Evolutionary conservation across 176 grass and related monocot species (phyloP).

Genomic region (Musa troglodytarum): DNA sequence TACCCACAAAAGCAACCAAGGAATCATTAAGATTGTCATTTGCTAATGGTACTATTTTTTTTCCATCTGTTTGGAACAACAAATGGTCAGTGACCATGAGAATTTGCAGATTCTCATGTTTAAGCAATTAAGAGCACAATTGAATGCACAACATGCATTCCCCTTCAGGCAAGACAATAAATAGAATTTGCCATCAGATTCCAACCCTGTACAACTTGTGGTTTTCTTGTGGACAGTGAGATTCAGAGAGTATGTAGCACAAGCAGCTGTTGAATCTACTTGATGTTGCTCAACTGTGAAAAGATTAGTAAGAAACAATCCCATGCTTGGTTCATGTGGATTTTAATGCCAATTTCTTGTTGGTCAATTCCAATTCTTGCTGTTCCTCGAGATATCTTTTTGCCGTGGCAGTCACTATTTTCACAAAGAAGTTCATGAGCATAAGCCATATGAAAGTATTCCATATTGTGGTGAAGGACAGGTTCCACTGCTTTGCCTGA

Average conservation of each 20-base stretch:
- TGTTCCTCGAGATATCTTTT: slow-evolving; percentile 65
- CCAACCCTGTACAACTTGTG: background rate
- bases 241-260: background rate
- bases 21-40: too few species aligned
- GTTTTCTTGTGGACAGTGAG: background rate
- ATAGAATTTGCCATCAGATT: slow-evolving; percentile 1
- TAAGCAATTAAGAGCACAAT: background rate
- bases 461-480: slow-evolving; percentile 66
- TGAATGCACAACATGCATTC: background rate
- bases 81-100: background rate
- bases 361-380: slow-evolving; percentile 61
- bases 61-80: background rate
- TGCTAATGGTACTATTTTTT: too few species aligned
- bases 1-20: too few species aligned
- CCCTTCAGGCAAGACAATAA: background rate
- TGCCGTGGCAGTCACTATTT: slow-evolving; percentile 82
- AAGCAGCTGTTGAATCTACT: background rate
- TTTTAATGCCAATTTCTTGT: slow-evolving; percentile 19
- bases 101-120: background rate
- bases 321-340: background rate
- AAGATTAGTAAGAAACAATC: background rate
- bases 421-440: slow-evolving; percentile 72
- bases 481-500: slow-evolving; percentile 66
- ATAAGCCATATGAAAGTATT: slow-evolving; percentile 77
- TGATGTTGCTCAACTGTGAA: background rate